Percentiles rank a stretch among this genome's conserved stretches.
Conservation (phyloP, 208 protist species). For the Tetramitus jugosus region DNA sequence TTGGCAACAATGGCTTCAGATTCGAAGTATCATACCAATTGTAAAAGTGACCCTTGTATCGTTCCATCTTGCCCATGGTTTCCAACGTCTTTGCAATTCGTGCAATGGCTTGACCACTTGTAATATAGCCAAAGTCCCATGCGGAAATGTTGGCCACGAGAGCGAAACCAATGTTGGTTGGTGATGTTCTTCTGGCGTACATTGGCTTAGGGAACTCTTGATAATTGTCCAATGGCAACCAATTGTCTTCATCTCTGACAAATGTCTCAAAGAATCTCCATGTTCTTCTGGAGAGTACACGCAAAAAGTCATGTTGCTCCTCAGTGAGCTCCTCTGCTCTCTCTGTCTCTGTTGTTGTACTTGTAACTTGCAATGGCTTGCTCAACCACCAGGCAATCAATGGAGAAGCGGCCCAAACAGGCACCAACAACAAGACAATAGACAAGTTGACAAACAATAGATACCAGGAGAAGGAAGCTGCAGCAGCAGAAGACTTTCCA, state of each 20-base stretch:
- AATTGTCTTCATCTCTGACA: constrained; percentile 19
- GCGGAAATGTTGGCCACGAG: not conserved
- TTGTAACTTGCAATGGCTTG: not conserved
- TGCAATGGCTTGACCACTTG: not conserved
- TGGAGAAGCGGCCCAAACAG: not conserved
- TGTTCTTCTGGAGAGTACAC: not conserved
- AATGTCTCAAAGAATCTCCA: constrained; percentile 22
- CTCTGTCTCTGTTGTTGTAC: not conserved
- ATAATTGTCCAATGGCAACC: constrained; percentile 1
- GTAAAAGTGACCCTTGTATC: constrained; percentile 18
- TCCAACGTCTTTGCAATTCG: not conserved
- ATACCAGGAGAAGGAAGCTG: too few relatives aligned
- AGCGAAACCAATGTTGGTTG: constrained; percentile 17
- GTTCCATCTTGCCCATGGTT: constrained; percentile 13
- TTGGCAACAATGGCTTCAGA: constrained; percentile 12
- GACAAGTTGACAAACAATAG: not conserved
- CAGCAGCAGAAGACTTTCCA: not conserved
- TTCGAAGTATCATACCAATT: constrained; percentile 21
- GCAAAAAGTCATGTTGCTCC: not conserved
- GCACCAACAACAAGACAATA: not conserved
- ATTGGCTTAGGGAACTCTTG: constrained; percentile 23
- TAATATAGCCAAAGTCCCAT: constrained; percentile 13
- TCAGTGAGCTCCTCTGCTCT: not conserved
- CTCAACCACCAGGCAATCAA: constrained; percentile 6
- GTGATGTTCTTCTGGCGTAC: not conserved